These are phyloP conservation scores for Globisporangium orthogonon DNA, from an alignment of 352 stramenopile genomes.

Conservation along the genomic window DNA sequence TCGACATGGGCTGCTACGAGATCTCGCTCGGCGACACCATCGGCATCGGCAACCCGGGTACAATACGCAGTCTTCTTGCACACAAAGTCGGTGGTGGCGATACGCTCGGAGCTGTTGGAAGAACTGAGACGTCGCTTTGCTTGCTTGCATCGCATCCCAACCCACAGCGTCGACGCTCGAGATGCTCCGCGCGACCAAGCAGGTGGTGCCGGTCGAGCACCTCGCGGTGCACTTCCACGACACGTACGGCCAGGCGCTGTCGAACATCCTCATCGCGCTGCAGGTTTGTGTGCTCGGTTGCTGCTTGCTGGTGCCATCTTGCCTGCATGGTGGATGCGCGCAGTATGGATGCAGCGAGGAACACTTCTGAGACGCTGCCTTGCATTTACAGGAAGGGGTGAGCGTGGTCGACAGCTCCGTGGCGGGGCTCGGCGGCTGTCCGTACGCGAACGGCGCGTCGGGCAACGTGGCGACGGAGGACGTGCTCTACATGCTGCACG, in stretches of 20 bases:
- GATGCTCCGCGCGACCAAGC: slow-evolving; percentile 75
- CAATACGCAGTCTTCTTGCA: background rate
- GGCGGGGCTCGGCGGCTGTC: slow-evolving; percentile 93
- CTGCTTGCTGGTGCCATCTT: too few species aligned
- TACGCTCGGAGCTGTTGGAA: too few species aligned
- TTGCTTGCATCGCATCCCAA: background rate
- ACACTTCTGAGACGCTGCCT: background rate
- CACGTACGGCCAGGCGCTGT: slow-evolving; percentile 95
- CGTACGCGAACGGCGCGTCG: slow-evolving; percentile 93
- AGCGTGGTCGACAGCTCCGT: slow-evolving; percentile 93
- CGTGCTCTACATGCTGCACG: slow-evolving; percentile 96
- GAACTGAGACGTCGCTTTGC: background rate
- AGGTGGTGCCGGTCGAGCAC: slow-evolving; percentile 75
- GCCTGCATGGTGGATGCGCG: too few species aligned
- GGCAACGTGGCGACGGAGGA: slow-evolving; percentile 97
- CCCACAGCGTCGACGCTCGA: slow-evolving; percentile 61
- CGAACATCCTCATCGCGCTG: slow-evolving; percentile 91
- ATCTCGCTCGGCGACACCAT: slow-evolving; percentile 94
- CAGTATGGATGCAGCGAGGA: too few species aligned
- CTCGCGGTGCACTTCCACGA: slow-evolving; percentile 97
- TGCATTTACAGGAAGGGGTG: slow-evolving; percentile 76
- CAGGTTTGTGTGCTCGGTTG: slow-evolving; percentile 34
- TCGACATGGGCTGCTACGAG: slow-evolving; percentile 95
- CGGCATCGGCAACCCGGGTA: slow-evolving; percentile 86
- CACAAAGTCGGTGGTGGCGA: too few species aligned